phyloP scores from a whole-genome alignment of 331 rosid species.

The Ulmus americana region DNA sequence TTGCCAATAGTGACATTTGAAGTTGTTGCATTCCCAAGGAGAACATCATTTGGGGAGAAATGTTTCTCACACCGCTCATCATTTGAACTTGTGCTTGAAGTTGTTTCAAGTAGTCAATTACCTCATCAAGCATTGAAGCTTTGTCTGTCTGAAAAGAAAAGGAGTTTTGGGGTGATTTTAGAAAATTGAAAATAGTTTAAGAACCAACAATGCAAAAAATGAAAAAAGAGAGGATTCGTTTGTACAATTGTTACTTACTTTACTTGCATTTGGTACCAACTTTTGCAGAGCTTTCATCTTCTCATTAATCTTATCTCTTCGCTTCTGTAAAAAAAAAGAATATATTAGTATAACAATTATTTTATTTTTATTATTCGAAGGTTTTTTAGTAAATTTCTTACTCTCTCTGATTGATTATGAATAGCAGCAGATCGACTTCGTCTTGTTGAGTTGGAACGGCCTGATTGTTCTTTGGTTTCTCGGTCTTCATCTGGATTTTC shows the following conservation, averaged over 20 bases:
- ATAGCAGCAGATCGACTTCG: conserved; percentile 46
- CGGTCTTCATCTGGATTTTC: conserved; percentile 41
- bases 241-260: conserved; percentile 37
- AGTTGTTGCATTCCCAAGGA: conserved; percentile 56
- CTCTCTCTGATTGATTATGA: conserved; percentile 76
- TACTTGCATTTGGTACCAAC: conserved; percentile 71
- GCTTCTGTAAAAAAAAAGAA: conserved; percentile 30
- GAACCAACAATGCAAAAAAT: too few relatives aligned
- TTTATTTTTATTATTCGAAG: neutral
- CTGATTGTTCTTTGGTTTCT: conserved; percentile 36
- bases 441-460: conserved; percentile 39
- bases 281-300: conserved; percentile 68
- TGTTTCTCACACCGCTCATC: conserved; percentile 43
- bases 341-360: neutral
- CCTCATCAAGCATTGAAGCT: conserved; percentile 78
- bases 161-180: neutral
- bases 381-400: conserved; percentile 14
- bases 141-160: conserved; percentile 41
- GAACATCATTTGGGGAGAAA: conserved; percentile 48
- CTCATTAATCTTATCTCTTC: conserved; percentile 69
- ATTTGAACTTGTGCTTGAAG: conserved; percentile 64
- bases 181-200: neutral
- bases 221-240: too few relatives aligned
- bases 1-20: conserved; percentile 57
- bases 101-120: conserved; percentile 56